Base-by-base conservation (phyloP, 192 early-diverging fungal species). In the Backusella circina region DNA sequence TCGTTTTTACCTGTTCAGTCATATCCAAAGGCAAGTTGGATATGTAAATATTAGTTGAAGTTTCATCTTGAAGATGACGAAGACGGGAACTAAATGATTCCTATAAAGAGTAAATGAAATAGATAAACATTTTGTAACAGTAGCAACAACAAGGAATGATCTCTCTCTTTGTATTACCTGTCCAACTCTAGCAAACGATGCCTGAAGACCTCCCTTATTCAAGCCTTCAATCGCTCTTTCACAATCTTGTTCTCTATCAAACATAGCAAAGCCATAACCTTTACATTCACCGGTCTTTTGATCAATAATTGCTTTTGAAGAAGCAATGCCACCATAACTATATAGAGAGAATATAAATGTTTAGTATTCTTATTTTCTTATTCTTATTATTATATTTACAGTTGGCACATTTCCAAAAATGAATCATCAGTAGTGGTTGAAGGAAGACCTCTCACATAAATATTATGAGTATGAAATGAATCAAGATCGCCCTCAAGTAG, bases 191-290 rank as follows among this genome's bases (percentile, higher is more conserved):
- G 95, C 95, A 88, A 95, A 84, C 2, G 90, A 91, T 12, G 89
- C 91, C 67, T 91, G 89, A 41, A 88, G 87, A 7, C 94, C 94
- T 66, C 86, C 75, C 5, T 78, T 79, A 35, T 83, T 88, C 36
- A 96, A 84, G 21, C 86, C 93, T 28, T 84, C 83, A 71, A 96
- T 93, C n/a, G 94, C 93, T 13, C 51, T n/a, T 36, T 85, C 76
- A 0, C 93, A 92, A 72, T 93, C 88, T 15, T 86, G 86, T 30
- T 87, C 90, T 2, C 85, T 90, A 37, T 91, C 87, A 81, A 92
- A 96, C 88, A 94, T 92, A n/a, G 94, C 92, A 75, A 96, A 96
- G 15, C 95, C 95, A 81, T 93, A 96, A 1, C 94, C 94, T 80
- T 95, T 95, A 78, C 95, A 96, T 75, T 91, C 88, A 21, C 89